Base-by-base conservation (phyloP, 306 rosid species). In the Bauhinia variegata region DNA sequence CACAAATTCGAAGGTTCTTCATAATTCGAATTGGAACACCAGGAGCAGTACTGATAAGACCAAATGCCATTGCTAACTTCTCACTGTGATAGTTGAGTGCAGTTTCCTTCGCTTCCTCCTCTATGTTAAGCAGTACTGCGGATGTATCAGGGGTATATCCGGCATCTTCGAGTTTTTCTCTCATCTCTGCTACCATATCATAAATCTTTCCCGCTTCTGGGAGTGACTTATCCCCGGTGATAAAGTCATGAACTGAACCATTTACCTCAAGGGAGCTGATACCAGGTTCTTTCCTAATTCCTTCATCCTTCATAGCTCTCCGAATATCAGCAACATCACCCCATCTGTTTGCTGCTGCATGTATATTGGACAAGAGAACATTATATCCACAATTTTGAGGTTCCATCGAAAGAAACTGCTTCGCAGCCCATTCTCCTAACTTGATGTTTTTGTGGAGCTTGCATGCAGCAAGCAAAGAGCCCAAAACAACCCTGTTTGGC, bases 41-140 rank as follows among this genome's bases (percentile, higher is more conserved):
- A 0, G 82, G 77, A 49, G 72, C 73, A 8, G 88, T 80, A 58
- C 82, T 71, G 60, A 88, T 78, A 14, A 85, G 85, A 4, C 95
- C 91, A 62, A 83, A 88, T n/a, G 95, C 95, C 82, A 79, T 76
- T 11, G 95, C 95, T 49, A 88, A 68, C 71, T 77, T 88, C 63
- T 85, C 95, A 51, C 95, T 85, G 15, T 88, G 91, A 64, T 78
- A 83, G 43, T 63, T 77, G 0, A 88, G 76, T 4, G 76, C 70
- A 8, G 64, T 77, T 70, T 83, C 95, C 61, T 88, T 88, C 65
- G 81, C 86, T 71, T 88, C 86, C 59, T 36, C 86, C 12, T 79
- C 87, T 28, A 79, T 71, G 52, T 83, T 81, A 71, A 61, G 60
- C 61, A 81, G 75, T 49, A 85, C 86, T 7, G 48, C 82, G 23